phyloP scores from a whole-genome alignment of 768 basidiomycete genomes.

The Naganishia vishniacii region DNA sequence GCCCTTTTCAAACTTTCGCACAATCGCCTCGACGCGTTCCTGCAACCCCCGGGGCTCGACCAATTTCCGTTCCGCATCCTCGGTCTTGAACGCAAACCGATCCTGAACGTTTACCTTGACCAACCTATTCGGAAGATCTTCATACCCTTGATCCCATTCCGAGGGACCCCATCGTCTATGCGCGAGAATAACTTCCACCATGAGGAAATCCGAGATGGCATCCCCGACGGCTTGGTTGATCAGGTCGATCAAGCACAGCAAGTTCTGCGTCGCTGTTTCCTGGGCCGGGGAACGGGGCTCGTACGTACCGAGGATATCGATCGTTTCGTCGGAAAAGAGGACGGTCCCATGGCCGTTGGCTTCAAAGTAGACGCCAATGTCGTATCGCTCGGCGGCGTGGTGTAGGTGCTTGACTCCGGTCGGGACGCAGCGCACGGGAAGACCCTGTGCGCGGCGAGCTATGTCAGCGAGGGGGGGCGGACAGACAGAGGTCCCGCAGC shows the following conservation, averaged over 20 bases:
- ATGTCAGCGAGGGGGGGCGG: background rate
- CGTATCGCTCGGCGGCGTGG: conserved; percentile 88
- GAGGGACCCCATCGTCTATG: conserved; percentile 74
- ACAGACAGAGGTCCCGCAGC: too few relatives aligned
- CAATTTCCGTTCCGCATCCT: conserved; percentile 86
- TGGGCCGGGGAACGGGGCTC: conserved; percentile 77
- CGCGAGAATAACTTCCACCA: conserved; percentile 85
- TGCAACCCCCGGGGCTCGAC: conserved; percentile 76
- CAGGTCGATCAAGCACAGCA: conserved; percentile 69
- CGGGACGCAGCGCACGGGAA: conserved; percentile 88
- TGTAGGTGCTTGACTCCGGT: conserved; percentile 98
- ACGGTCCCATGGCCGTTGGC: conserved; percentile 99
- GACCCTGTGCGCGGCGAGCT: background rate
- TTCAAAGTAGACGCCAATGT: conserved; percentile 98
- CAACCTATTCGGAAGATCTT: conserved; percentile 86
- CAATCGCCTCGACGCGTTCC: conserved; percentile 70
- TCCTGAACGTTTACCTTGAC: conserved; percentile 87
- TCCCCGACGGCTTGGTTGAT: conserved; percentile 99
- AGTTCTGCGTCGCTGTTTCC: conserved; percentile 67
- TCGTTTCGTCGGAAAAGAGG: conserved; percentile 74
- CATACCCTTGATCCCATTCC: conserved; percentile 90
- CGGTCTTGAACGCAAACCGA: conserved; percentile 75
- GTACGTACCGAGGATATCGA: conserved; percentile 58
- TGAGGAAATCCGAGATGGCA: conserved; percentile 88
- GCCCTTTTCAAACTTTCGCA: conserved; percentile 71